Base-by-base conservation (phyloP, 768 basidiomycete genomes). In the Omphalotus guepiniiformis region DNA sequence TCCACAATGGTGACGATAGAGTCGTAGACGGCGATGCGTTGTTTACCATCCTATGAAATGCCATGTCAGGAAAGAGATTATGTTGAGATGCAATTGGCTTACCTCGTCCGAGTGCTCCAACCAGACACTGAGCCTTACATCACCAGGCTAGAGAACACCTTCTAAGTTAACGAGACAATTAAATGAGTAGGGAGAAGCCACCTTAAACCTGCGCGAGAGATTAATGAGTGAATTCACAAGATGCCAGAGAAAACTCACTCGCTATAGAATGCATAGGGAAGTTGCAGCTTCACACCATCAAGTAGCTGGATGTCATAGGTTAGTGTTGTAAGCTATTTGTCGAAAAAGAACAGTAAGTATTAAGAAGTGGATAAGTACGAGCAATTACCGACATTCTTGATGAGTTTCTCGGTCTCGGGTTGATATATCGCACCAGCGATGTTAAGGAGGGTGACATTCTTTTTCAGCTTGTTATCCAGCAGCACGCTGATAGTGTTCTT, bases 1-100 rank as follows among this genome's bases (percentile, higher is more conserved):
- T 93, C 89, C 29, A 92, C 86, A 27, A 93, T 71, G 6, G 80
- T 83, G 41, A 93, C 77, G 40, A 90, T 71, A 1, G 83, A 81
- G 55, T 92, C 87, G 56, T 80, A 90, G 0, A 82, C 89, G 3
- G 74, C 70, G 36, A 83, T 73, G n/a, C 77, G 85, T 59, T 76
- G 76, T 47, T 66, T 77, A 39, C 74, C 61, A 36, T 73, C 78
- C 85, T 88, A 50, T 42, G 13, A 46, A n/a, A n/a, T n/a, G n/a
- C n/a, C n/a, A n/a, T n/a, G n/a, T 23, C 16, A 16, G 41, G 36
- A 19, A n/a, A 41, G 38, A 25, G 43, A 44, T 39, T 42, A 28
- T n/a, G n/a, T n/a, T n/a, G n/a, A n/a, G n/a, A n/a, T n/a, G n/a
- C n/a, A n/a, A n/a, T 48, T 9, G 27, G 68, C 74, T 39, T 58